Percentiles rank a stretch among this genome's conserved stretches.
Conservation (phyloP, 2,329 filamentous ascomycete species). For the Parascedosporium putredinis region DNA sequence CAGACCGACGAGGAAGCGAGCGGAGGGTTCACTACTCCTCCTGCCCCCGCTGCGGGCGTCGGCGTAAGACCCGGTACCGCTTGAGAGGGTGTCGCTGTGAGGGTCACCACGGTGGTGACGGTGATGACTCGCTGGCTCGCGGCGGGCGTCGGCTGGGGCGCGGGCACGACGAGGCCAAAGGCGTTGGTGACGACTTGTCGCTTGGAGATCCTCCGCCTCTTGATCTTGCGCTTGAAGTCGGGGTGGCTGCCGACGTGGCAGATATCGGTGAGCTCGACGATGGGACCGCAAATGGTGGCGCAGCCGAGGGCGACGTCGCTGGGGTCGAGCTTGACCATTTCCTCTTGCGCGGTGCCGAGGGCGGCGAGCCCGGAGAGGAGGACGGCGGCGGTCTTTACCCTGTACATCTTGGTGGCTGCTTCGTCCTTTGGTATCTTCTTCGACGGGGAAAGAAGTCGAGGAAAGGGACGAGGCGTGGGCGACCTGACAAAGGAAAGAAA, state of each 20-base stretch:
- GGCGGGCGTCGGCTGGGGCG: neutral
- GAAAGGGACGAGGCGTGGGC: slow-evolving; percentile 8
- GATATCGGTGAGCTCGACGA: slow-evolving; percentile 28
- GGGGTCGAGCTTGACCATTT: slow-evolving; percentile 20
- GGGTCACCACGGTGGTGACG: slow-evolving; percentile 5
- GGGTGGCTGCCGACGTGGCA: slow-evolving; percentile 19
- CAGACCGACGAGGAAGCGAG: neutral
- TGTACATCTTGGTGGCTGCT: slow-evolving; percentile 4
- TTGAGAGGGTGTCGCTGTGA: slow-evolving; percentile 4
- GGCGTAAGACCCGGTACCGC: neutral
- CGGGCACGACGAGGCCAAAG: slow-evolving; percentile 5
- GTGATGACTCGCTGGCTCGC: neutral
- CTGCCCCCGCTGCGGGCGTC: neutral
- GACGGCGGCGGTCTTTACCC: neutral
- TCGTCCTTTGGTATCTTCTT: too few relatives aligned
- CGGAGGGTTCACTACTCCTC: neutral
- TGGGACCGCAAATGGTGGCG: slow-evolving; percentile 30
- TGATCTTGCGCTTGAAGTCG: slow-evolving; percentile 16
- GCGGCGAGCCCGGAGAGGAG: slow-evolving; percentile 10
- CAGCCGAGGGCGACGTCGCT: slow-evolving; percentile 28
- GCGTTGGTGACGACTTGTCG: slow-evolving; percentile 6
- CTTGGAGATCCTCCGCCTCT: slow-evolving; percentile 14
- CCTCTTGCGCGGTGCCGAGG: slow-evolving; percentile 19
- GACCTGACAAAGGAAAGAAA: slow-evolving; percentile 9
- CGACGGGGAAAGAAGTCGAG: too few relatives aligned